Conservation (phyloP, 345 rosid species). For the Bruguiera parviflora region DNA sequence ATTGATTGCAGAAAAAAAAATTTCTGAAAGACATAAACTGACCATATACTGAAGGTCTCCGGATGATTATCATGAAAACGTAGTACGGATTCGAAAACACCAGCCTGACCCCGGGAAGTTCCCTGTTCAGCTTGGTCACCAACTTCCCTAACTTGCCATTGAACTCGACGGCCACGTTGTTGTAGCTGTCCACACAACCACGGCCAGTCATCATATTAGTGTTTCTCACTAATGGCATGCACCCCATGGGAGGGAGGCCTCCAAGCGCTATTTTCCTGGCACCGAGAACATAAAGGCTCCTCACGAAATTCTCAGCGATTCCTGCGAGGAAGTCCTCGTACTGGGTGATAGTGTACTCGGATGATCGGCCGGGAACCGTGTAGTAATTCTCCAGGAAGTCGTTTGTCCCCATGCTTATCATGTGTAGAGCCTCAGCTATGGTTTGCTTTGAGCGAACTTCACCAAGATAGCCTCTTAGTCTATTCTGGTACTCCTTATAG, state of each 20-base stretch:
- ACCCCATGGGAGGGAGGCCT: slow-evolving; percentile 76
- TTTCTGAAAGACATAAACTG: slow-evolving; percentile 1
- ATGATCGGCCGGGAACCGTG: slow-evolving; percentile 26
- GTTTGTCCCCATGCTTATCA: slow-evolving; percentile 63
- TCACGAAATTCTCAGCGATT: slow-evolving; percentile 33
- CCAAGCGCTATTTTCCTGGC: slow-evolving; percentile 49
- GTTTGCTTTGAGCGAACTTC: slow-evolving; percentile 24
- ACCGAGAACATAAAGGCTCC: slow-evolving; percentile 40
- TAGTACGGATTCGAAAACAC: slow-evolving; percentile 35
- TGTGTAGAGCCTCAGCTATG: slow-evolving; percentile 37
- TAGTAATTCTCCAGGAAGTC: slow-evolving; percentile 67
- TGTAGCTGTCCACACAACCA: slow-evolving; percentile 40
- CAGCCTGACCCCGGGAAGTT: slow-evolving; percentile 45
- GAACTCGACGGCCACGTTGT: slow-evolving; percentile 46
- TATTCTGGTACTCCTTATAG: slow-evolving; percentile 48
- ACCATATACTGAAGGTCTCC: slow-evolving; percentile 42
- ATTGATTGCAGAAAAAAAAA: no score
- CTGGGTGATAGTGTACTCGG: slow-evolving; percentile 31
- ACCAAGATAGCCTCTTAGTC: slow-evolving; percentile 40
- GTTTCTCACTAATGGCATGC: slow-evolving; percentile 60
- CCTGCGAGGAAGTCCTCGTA: slow-evolving; percentile 48
- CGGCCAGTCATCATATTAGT: slow-evolving; percentile 32
- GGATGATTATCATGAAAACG: slow-evolving; percentile 36
- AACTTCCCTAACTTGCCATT: slow-evolving; percentile 38
- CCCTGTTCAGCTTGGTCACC: slow-evolving; percentile 35